Evolutionary conservation across 768 basidiomycete genomes (phyloP).

Genomic region (Suillus clintonianus): DNA sequence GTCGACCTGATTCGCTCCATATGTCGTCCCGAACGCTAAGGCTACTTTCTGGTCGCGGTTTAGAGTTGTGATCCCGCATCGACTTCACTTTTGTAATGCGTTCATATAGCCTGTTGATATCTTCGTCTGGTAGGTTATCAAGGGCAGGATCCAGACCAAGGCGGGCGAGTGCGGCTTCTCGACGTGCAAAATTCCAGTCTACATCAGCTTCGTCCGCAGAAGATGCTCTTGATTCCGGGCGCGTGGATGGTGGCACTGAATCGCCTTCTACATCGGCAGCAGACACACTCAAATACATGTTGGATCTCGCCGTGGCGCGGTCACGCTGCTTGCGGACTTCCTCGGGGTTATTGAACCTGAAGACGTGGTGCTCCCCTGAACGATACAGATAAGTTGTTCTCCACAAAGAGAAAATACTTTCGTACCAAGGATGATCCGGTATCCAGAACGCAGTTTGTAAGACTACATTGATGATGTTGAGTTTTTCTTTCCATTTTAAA

Average conservation of each 20-base stretch:
- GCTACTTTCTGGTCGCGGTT: constrained; percentile 87
- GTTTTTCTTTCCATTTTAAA: not conserved
- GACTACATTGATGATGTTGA: constrained; percentile 41
- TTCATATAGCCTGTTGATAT: constrained; percentile 91
- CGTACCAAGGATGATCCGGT: constrained; percentile 92
- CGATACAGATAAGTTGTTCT: constrained; percentile 7
- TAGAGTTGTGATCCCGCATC: constrained; percentile 77
- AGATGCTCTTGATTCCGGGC: constrained; percentile 78
- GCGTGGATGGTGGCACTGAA: constrained; percentile 51
- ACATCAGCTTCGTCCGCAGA: constrained; percentile 70
- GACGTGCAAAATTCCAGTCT: constrained; percentile 97
- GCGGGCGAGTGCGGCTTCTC: constrained; percentile 88
- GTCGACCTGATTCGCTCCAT: constrained; percentile 89
- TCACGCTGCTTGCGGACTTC: constrained; percentile 91
- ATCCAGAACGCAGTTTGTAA: constrained; percentile 89
- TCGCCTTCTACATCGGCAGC: constrained; percentile 67
- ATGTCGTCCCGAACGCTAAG: constrained; percentile 83
- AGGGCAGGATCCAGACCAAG: constrained; percentile 87
- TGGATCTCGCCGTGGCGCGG: constrained; percentile 73
- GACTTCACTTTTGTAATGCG: constrained; percentile 92
- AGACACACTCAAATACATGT: constrained; percentile 62
- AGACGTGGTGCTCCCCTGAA: constrained; percentile 93
- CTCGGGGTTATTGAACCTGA: constrained; percentile 95
- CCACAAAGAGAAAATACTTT: not conserved
- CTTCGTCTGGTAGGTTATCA: constrained; percentile 92